Conservation (phyloP, 495 filamentous ascomycete genomes). For the Talaromyces liani region DNA sequence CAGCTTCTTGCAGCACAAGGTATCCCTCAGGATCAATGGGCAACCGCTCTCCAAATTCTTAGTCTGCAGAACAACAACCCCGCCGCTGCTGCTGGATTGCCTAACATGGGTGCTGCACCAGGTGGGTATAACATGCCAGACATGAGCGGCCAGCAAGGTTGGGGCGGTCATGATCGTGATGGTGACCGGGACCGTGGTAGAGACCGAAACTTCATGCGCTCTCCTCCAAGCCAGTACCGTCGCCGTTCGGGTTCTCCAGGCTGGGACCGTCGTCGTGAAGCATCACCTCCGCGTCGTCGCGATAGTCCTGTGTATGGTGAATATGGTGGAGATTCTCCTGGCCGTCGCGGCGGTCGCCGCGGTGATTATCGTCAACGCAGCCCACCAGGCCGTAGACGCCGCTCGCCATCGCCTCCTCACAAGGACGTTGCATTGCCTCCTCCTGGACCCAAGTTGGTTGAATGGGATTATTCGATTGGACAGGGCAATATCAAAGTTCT, state of each 20-base stretch:
- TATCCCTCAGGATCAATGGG: conserved; percentile 56
- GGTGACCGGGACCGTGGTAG: conserved; percentile 48
- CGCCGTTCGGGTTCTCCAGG: conserved; percentile 71
- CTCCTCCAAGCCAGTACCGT: conserved; percentile 53
- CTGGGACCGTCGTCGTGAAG: conserved; percentile 58
- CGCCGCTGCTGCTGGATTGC: conserved; percentile 13
- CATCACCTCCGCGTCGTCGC: conserved; percentile 50
- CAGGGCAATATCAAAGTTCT: conserved; percentile 81
- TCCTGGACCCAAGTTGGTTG: conserved; percentile 66
- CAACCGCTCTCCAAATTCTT: conserved; percentile 42
- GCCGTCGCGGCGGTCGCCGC: conserved; percentile 48
- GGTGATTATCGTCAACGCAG: conserved; percentile 80
- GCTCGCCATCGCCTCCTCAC: conserved; percentile 51
- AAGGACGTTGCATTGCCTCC: conserved; percentile 47
- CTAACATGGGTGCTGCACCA: conserved; percentile 23
- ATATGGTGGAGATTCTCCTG: conserved; percentile 53
- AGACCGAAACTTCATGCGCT: conserved; percentile 47
- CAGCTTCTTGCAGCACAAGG: conserved; percentile 52
- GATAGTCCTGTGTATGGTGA: conserved; percentile 69
- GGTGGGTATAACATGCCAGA: conserved; percentile 27
- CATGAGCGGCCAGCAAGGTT: conserved; percentile 23
- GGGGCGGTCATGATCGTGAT: conserved; percentile 49
- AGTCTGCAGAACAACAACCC: conserved; percentile 27
- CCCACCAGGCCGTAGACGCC: conserved; percentile 55
- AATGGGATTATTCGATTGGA: conserved; percentile 68